phyloP scores from a whole-genome alignment of 192 early-diverging fungal genomes.

The Entomortierella parvispora region DNA sequence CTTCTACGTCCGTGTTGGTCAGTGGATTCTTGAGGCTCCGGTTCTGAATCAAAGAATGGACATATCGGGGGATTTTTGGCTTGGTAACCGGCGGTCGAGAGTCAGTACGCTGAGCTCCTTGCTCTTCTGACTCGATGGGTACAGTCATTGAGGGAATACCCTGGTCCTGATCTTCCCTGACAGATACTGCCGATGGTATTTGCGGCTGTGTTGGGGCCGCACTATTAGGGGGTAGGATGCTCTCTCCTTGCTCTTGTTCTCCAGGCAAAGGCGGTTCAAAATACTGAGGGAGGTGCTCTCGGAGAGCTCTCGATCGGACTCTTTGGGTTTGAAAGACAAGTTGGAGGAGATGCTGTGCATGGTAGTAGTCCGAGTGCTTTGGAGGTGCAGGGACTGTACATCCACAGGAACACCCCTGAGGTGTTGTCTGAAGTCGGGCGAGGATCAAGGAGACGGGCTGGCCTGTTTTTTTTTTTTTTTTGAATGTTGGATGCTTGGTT shows the following conservation, averaged over 20 bases:
- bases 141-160: slow-evolving; percentile 1
- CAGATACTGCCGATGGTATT: too few relatives aligned
- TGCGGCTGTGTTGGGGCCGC: too few relatives aligned
- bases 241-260: background rate
- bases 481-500: background rate
- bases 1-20: slow-evolving; percentile 40
- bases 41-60: slow-evolving; percentile 43
- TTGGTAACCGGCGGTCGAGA: background rate
- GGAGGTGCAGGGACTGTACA: slow-evolving; percentile 37
- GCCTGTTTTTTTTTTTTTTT: background rate
- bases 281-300: slow-evolving; percentile 19
- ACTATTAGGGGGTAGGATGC: too few relatives aligned
- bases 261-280: slow-evolving; percentile 14
- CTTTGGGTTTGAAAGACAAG: slow-evolving; percentile 40
- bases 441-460: slow-evolving; percentile 42
- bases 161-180: background rate
- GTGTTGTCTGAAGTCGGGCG: slow-evolving; percentile 31
- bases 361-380: slow-evolving; percentile 39
- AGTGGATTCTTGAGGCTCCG: slow-evolving; percentile 32
- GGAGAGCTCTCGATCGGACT: slow-evolving; percentile 24
- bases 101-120: too few relatives aligned
- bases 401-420: slow-evolving; percentile 36
- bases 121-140: slow-evolving; percentile 9
- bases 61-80: slow-evolving; percentile 15
- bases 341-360: slow-evolving; percentile 41